Evolutionary conservation across 129 eudicot genomes (phyloP).

Genomic region (Kitagawia praeruptora): DNA sequence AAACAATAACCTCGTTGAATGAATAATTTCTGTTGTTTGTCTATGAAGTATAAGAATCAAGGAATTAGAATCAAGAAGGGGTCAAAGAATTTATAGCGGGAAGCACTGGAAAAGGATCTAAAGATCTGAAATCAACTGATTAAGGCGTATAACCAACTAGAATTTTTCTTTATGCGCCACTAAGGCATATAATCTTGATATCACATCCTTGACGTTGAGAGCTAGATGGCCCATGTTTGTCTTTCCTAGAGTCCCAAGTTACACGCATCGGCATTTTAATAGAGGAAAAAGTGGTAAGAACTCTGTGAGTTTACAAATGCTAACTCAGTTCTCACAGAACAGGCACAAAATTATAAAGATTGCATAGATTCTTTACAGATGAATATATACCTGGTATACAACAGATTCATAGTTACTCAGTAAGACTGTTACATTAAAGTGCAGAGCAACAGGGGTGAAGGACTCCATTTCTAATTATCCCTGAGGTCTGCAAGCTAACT

Average conservation of each 20-base stretch:
- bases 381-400: background rate
- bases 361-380: background rate
- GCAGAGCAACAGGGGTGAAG: background rate
- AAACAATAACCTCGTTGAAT: too few species aligned
- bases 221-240: background rate
- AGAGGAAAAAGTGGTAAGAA: background rate
- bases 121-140: background rate
- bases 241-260: background rate
- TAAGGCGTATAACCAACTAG: background rate
- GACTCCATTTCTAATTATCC: background rate
- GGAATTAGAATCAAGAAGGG: background rate
- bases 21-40: too few species aligned
- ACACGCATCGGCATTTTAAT: background rate
- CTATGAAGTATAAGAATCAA: background rate
- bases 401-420: background rate
- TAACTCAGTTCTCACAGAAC: background rate
- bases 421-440: background rate
- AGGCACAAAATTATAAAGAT: background rate
- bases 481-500: background rate
- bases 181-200: background rate
- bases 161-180: conserved; percentile 1
- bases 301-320: background rate
- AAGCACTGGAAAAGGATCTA: background rate
- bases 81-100: background rate
- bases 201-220: background rate